Percentiles rank a stretch among this genome's conserved stretches.
phyloP scores from a whole-genome alignment of 148 eudicot genomes.

The Beta vulgaris region DNA sequence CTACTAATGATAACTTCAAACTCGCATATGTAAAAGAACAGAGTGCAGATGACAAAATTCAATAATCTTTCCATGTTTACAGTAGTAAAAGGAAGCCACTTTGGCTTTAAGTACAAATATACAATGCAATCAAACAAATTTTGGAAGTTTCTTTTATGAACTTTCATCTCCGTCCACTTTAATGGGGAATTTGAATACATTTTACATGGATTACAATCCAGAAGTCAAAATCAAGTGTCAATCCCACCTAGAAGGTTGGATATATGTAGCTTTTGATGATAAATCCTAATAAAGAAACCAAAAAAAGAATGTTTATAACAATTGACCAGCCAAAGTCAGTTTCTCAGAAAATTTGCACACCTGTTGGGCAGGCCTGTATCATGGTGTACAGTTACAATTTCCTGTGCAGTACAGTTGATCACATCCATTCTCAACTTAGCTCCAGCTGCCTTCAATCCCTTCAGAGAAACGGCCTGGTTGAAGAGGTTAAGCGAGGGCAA shows the following conservation, averaged over 20 bases:
- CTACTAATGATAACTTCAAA: neutral
- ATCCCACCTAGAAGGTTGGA: conserved; percentile 8
- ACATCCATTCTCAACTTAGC: conserved; percentile 85
- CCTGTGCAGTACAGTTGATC: conserved; percentile 50
- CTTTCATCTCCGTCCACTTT: neutral
- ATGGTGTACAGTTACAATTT: conserved; percentile 58
- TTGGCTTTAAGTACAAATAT: conserved; percentile 12
- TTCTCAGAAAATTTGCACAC: conserved; percentile 68
- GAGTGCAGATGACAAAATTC: neutral
- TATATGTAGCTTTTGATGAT: neutral
- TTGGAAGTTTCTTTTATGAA: neutral
- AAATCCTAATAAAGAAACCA: conserved; percentile 11
- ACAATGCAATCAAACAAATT: conserved; percentile 2
- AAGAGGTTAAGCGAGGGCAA: conserved; percentile 81
- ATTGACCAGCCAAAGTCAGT: conserved; percentile 10
- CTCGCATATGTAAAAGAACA: too few relatives aligned
- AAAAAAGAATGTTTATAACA: conserved; percentile 25
- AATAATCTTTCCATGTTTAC: neutral
- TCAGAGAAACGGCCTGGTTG: conserved; percentile 79
- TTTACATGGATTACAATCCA: conserved; percentile 4
- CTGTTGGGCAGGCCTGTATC: conserved; percentile 72
- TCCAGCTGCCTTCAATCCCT: conserved; percentile 86
- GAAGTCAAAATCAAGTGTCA: conserved; percentile 22
- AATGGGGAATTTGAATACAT: neutral
- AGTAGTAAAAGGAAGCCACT: conserved; percentile 6